Percentiles rank a stretch among this genome's conserved stretches.
These are phyloP conservation scores for Tetracladium maxilliforme DNA, from an alignment of 2,329 filamentous ascomycete genomes.

Conservation along the genomic window DNA sequence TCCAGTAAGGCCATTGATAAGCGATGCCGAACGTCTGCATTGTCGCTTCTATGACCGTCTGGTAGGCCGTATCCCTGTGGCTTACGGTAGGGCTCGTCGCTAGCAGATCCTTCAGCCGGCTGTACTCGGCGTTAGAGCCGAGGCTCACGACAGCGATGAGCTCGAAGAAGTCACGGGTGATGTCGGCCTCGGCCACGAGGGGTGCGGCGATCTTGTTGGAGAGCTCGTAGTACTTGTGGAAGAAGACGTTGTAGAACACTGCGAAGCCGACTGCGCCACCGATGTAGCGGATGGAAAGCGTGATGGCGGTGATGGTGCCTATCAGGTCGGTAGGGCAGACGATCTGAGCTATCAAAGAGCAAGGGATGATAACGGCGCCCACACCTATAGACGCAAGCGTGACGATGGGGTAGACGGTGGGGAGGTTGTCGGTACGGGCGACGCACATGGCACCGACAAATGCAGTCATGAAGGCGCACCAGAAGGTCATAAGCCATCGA, in stretches of 20 bases:
- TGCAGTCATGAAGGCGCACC: conserved; percentile 49
- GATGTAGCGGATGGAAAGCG: conserved; percentile 53
- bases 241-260: conserved; percentile 40
- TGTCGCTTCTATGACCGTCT: too few species aligned
- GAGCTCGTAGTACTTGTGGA: conserved; percentile 25
- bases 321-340: conserved; percentile 58
- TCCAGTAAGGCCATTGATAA: too few species aligned
- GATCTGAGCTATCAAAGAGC: conserved; percentile 53
- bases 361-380: conserved; percentile 52
- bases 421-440: conserved; percentile 33
- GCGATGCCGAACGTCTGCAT: too few species aligned
- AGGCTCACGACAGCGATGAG: too few species aligned
- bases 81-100: too few species aligned
- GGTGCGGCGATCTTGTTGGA: conserved; percentile 34
- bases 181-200: conserved; percentile 30
- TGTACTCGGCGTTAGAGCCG: too few species aligned
- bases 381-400: conserved; percentile 47
- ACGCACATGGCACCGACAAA: conserved; percentile 39
- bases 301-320: conserved; percentile 52
- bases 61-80: too few species aligned
- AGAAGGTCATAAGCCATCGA: conserved; percentile 41
- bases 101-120: too few species aligned
- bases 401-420: conserved; percentile 39
- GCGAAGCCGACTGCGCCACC: conserved; percentile 51
- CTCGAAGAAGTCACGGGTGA: too few species aligned